Percentiles rank a stretch among this genome's conserved stretches.
phyloP scores from a whole-genome alignment of 1,284 basidiomycete genomes.

The Naganishia sp. region DNA sequence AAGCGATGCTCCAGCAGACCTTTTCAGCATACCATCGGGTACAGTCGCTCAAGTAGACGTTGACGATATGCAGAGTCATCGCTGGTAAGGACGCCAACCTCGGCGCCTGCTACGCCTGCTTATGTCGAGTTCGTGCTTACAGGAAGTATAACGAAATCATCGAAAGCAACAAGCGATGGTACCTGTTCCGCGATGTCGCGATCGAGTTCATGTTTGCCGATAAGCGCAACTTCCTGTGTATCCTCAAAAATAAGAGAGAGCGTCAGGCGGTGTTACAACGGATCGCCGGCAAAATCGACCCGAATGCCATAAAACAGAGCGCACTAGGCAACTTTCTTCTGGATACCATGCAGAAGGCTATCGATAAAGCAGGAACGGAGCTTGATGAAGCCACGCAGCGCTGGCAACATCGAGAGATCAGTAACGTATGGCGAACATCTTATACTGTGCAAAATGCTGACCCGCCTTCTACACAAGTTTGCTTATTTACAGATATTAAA shows the following conservation, averaged over 20 bases:
- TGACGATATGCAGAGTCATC: conserved; percentile 68
- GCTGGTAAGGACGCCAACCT: conserved; percentile 62
- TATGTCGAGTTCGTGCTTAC: conserved; percentile 29
- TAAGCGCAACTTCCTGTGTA: conserved; percentile 75
- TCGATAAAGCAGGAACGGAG: conserved; percentile 50
- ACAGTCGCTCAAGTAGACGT: conserved; percentile 76
- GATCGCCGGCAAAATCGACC: conserved; percentile 55
- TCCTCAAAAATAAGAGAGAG: conserved; percentile 70
- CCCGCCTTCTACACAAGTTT: conserved; percentile 59
- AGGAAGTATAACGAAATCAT: conserved; percentile 79
- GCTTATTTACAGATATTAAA: conserved; percentile 83
- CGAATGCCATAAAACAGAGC: conserved; percentile 46
- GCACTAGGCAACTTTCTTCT: conserved; percentile 53
- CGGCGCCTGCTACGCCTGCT: background rate
- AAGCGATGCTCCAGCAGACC: conserved; percentile 75
- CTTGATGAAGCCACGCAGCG: conserved; percentile 57
- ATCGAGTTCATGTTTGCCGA: conserved; percentile 90
- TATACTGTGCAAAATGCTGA: conserved; percentile 29
- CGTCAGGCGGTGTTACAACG: conserved; percentile 67
- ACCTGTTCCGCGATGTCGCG: conserved; percentile 87
- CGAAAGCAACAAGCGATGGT: conserved; percentile 75
- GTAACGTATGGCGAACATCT: conserved; percentile 64
- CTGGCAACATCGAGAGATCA: conserved; percentile 85
- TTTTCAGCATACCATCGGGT: conserved; percentile 77
- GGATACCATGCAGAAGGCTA: conserved; percentile 51